A percentile compares a stretch with the other conserved stretches of the same genome.
Conservation (phyloP, 306 rosid genomes). For the Sesbania bispinosa region DNA sequence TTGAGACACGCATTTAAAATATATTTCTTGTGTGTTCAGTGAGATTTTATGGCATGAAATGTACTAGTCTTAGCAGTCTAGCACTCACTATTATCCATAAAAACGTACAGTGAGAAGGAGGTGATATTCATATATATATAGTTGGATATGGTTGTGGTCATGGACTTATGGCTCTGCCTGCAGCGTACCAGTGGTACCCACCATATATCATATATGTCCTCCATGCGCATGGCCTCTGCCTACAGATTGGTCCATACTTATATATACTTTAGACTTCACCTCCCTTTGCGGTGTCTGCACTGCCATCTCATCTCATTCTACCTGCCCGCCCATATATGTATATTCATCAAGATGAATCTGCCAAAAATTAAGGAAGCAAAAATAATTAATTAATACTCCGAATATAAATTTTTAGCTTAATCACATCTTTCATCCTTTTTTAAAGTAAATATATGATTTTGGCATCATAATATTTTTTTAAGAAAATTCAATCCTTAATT, state of each 20-base stretch:
- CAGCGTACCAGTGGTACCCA: conserved; percentile 8
- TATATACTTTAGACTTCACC: neutral
- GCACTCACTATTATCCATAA: neutral
- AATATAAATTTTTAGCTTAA: too few species aligned
- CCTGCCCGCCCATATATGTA: neutral
- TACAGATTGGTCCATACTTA: conserved; percentile 17
- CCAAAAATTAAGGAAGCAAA: too few species aligned
- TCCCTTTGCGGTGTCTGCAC: neutral
- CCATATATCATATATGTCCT: too few species aligned
- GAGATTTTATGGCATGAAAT: conserved; percentile 14
- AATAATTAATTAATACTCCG: too few species aligned
- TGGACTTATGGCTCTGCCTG: neutral
- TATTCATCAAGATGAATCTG: too few species aligned
- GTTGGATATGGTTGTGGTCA: neutral
- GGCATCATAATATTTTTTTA: too few species aligned
- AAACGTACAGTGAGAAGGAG: neutral
- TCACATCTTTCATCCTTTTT: too few species aligned
- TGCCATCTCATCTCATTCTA: neutral
- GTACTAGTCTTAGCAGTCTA: neutral
- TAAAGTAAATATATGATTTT: too few species aligned
- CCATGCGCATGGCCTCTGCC: neutral
- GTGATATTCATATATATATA: too few species aligned
- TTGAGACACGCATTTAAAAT: conserved; percentile 9
- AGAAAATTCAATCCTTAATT: too few species aligned
- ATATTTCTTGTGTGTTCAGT: neutral